These are phyloP conservation scores for Simmondsia chinensis DNA, from an alignment of 148 eudicot species.

Conservation along the genomic window DNA sequence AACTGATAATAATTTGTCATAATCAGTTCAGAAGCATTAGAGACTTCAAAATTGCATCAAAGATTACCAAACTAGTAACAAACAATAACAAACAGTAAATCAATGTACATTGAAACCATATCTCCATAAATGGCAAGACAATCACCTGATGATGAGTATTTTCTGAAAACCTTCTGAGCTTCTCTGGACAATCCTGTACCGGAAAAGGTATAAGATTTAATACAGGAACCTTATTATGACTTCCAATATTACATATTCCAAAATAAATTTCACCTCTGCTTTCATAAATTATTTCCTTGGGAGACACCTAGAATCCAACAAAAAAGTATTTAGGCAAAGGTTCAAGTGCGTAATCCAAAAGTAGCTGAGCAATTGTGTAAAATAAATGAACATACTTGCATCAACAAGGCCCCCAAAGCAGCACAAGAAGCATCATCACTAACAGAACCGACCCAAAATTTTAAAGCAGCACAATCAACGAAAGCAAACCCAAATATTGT, in stretches of 20 bases:
- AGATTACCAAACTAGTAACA: too few species aligned
- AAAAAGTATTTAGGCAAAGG: conserved; percentile 1
- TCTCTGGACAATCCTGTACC: conserved; percentile 70
- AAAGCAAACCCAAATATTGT: conserved; percentile 79
- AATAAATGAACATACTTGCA: conserved; percentile 59
- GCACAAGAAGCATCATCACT: conserved; percentile 86
- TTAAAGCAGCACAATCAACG: conserved; percentile 91
- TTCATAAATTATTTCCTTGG: conserved; percentile 88
- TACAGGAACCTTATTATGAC: not conserved
- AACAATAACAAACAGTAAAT: not conserved
- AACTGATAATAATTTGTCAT: too few species aligned
- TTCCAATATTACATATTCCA: not conserved
- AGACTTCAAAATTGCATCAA: too few species aligned
- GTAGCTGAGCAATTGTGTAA: not conserved
- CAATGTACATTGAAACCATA: not conserved
- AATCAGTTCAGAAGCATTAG: too few species aligned
- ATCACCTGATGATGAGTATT: conserved; percentile 68
- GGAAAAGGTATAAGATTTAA: conserved; percentile 1
- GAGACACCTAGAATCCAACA: conserved; percentile 58
- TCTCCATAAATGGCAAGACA: not conserved
- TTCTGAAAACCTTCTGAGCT: conserved; percentile 76
- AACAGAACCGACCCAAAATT: conserved; percentile 86
- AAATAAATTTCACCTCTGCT: conserved; percentile 37
- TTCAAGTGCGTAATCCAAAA: conserved; percentile 1
- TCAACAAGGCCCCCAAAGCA: conserved; percentile 85